Evolutionary conservation across 345 rosid species (phyloP), one percentile per base, ranked within the genome.

Genomic region (Ceriops tagal): DNA sequence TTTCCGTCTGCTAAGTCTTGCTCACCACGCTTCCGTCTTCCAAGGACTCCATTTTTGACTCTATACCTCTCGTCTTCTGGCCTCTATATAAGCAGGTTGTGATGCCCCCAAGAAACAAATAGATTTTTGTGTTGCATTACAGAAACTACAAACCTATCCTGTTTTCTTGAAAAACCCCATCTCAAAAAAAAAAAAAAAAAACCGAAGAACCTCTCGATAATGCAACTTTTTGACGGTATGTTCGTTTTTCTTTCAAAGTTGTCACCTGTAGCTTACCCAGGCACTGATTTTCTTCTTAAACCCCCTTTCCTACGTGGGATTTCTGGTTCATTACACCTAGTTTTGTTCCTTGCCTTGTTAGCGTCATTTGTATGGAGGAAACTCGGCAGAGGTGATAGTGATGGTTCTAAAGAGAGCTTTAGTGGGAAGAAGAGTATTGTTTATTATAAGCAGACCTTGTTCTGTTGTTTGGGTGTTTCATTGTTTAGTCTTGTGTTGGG

Each of bases 401-500:
- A 62, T 10, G 68, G 26, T 43, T 58, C 63, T 27, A 51, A 51
- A 58, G 65, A 58, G 70, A 59, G 53, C 26, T 58, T 43, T 6
- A 32, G 32, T 13, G 67, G 61, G 70, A 61, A 68, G 35, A 61
- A 35, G 27, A 63, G 71, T 46, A 65, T 30, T 60, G 66, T 67
- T 39, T 76, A 73, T 77, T 68, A 70, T 72, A 87, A 81, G 76
- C 77, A 55, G 68, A 82, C 80, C 73, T 32, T 89, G 71, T 67
- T 83, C 58, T 84, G 80, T 76, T 84, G 87, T 61, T 63, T 82
- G 21, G 82, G 86, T 52, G 72, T 90, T 66, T 84, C 91, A 13
- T 63, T 79, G 62, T 81, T 86, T 67, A 86, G 82, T 73, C 71
- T 89, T 32, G 75, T 77, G 31, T 71, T 82, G 35, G 79, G 88